These are phyloP conservation scores for Oenanthe javanica DNA, from an alignment of 140 eudicot genomes.

Conservation along the genomic window DNA sequence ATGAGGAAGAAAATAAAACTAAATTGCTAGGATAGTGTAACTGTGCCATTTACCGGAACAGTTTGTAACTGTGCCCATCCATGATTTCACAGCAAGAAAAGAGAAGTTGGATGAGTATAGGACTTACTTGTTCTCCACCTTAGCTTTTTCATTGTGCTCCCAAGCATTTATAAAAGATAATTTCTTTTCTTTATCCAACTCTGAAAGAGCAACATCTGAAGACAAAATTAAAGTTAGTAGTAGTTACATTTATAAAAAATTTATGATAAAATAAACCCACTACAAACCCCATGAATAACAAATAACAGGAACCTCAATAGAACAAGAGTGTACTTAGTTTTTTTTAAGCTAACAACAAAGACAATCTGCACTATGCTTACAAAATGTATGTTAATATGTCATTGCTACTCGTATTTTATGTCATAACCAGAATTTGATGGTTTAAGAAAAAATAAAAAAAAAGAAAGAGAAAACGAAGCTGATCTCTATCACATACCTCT, in stretches of 20 bases:
- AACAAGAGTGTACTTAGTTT: not conserved
- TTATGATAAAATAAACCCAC: not conserved
- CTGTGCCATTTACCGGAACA: too few relatives aligned
- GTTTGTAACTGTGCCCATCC: too few relatives aligned
- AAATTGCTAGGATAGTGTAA: not conserved
- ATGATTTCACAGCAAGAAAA: not conserved
- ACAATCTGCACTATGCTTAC: not conserved
- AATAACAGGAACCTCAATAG: not conserved
- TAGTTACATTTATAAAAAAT: not conserved
- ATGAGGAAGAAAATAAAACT: not conserved
- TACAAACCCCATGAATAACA: not conserved
- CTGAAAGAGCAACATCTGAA: conserved; percentile 67
- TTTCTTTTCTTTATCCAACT: conserved; percentile 53
- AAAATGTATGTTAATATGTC: not conserved
- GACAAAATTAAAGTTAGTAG: not conserved
- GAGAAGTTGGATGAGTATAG: not conserved
- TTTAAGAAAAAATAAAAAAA: not conserved
- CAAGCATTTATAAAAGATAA: conserved; percentile 76
- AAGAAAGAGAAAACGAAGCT: not conserved
- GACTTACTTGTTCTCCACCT: conserved; percentile 73
- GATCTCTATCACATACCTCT: conserved; percentile 40
- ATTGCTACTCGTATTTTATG: not conserved
- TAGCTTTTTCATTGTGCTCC: conserved; percentile 69
- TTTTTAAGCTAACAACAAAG: not conserved
- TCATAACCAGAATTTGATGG: not conserved